These are phyloP conservation scores for Leccinum holopus DNA, from an alignment of 1,284 basidiomycete genomes.

Conservation along the genomic window DNA sequence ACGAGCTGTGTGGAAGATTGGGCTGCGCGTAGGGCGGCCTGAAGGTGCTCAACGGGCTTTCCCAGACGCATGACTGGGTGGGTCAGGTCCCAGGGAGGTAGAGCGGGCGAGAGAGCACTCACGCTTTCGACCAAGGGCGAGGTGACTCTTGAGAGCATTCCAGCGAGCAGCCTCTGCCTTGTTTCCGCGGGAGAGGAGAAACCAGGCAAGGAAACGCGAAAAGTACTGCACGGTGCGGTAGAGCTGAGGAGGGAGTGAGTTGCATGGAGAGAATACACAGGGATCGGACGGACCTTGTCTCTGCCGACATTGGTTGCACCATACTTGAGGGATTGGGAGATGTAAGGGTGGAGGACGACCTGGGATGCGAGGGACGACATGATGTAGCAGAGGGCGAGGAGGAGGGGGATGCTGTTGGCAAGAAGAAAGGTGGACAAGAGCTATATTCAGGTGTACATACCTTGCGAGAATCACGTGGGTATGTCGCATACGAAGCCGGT, in stretches of 20 bases:
- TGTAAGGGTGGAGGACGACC: slow-evolving; percentile 79
- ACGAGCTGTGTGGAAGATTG: slow-evolving; percentile 55
- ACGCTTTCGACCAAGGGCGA: slow-evolving; percentile 81
- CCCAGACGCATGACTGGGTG: slow-evolving; percentile 83
- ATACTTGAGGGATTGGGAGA: slow-evolving; percentile 76
- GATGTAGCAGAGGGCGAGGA: slow-evolving; percentile 12
- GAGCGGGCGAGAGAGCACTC: slow-evolving; percentile 27
- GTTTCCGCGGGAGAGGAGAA: slow-evolving; percentile 60
- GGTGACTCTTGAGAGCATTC: slow-evolving; percentile 77
- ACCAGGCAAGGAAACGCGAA: slow-evolving; percentile 89
- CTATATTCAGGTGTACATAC: slow-evolving; percentile 7
- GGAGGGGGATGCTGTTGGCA: slow-evolving; percentile 7
- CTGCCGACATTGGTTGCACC: slow-evolving; percentile 81
- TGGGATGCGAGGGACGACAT: slow-evolving; percentile 73
- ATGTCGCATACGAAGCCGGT: slow-evolving; percentile 13
- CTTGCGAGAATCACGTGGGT: slow-evolving; percentile 33
- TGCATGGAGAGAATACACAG: neutral
- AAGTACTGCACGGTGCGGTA: slow-evolving; percentile 94
- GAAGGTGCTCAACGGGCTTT: slow-evolving; percentile 93
- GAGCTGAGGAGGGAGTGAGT: slow-evolving; percentile 47
- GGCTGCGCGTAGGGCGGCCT: slow-evolving; percentile 84
- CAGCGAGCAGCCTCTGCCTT: slow-evolving; percentile 69
- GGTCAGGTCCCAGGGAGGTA: slow-evolving; percentile 9
- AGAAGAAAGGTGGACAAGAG: neutral
- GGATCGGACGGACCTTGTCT: slow-evolving; percentile 67